These are phyloP conservation scores for Phytopythium vexans DNA, from an alignment of 352 stramenopile species.

Conservation along the genomic window DNA sequence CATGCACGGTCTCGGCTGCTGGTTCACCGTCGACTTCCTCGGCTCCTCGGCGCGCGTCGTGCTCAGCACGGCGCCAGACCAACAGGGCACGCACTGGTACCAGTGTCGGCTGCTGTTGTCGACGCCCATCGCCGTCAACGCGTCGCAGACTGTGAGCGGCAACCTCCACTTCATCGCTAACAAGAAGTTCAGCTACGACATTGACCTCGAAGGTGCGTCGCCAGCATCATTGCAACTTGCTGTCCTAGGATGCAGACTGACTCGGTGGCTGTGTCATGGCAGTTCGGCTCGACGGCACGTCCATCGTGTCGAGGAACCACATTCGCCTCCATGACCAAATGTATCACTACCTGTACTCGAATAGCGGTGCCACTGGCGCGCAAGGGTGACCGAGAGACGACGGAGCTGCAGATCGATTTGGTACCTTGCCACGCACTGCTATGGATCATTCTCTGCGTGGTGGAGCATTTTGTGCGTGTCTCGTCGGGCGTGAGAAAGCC, in stretches of 20 bases:
- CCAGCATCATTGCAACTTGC: slow-evolving; percentile 1
- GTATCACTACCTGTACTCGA: slow-evolving; percentile 91
- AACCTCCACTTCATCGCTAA: slow-evolving; percentile 91
- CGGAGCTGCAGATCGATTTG: too few relatives aligned
- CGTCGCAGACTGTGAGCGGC: slow-evolving; percentile 85
- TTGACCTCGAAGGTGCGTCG: slow-evolving; percentile 75
- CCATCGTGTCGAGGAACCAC: slow-evolving; percentile 77
- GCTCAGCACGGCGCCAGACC: slow-evolving; percentile 81
- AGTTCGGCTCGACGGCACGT: slow-evolving; percentile 88
- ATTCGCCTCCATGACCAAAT: slow-evolving; percentile 94
- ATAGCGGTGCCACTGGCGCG: slow-evolving; percentile 11
- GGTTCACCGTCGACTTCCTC: slow-evolving; percentile 99
- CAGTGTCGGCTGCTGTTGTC: slow-evolving; percentile 92
- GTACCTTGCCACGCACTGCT: too few relatives aligned
- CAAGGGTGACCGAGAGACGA: too few relatives aligned
- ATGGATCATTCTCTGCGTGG: too few relatives aligned
- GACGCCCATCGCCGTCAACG: slow-evolving; percentile 91
- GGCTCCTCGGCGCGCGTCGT: slow-evolving; percentile 79
- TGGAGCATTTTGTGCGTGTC: too few relatives aligned
- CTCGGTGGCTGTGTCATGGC: slow-evolving; percentile 7
- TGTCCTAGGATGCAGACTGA: neutral
- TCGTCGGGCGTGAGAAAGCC: too few relatives aligned
- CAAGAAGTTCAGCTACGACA: slow-evolving; percentile 96
- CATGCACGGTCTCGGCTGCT: slow-evolving; percentile 97
- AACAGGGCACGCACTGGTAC: slow-evolving; percentile 87